Conservation (phyloP, 805 yeast genomes). For the Teunomyces tritomae region DNA sequence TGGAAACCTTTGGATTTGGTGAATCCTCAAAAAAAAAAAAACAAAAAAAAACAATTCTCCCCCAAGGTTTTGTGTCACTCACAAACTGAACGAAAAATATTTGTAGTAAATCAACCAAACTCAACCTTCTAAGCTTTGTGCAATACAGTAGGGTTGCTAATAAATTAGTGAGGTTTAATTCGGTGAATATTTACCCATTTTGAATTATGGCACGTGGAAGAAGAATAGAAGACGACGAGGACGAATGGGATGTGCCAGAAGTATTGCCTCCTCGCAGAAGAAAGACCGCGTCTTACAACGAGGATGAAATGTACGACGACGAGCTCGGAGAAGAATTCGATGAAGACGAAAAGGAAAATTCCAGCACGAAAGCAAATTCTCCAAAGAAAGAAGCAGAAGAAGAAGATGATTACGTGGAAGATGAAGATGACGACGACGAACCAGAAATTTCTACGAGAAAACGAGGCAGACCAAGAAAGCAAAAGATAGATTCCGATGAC, state of each 20-base stretch:
- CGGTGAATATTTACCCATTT: not conserved
- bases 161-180: not conserved
- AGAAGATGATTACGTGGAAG: slow-evolving; percentile 6
- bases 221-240: slow-evolving; percentile 12
- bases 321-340: slow-evolving; percentile 20
- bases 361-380: not conserved
- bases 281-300: slow-evolving; percentile 12
- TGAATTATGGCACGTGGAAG: not conserved
- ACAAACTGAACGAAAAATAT: slow-evolving; percentile 2
- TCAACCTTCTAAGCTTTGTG: not conserved
- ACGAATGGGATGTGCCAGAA: slow-evolving; percentile 17
- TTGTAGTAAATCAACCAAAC: not conserved
- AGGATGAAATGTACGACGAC: slow-evolving; percentile 27
- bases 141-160: not conserved
- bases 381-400: slow-evolving; percentile 4
- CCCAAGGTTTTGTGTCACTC: slow-evolving; percentile 3
- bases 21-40: not conserved
- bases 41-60: too few species aligned
- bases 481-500: slow-evolving; percentile 17
- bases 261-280: slow-evolving; percentile 13
- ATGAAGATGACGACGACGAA: slow-evolving; percentile 14
- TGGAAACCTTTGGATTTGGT: not conserved
- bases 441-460: slow-evolving; percentile 11
- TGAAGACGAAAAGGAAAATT: not conserved
- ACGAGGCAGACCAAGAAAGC: slow-evolving; percentile 5